Base-by-base conservation (phyloP, 768 basidiomycete species). In the Pleurotus pulmonarius region DNA sequence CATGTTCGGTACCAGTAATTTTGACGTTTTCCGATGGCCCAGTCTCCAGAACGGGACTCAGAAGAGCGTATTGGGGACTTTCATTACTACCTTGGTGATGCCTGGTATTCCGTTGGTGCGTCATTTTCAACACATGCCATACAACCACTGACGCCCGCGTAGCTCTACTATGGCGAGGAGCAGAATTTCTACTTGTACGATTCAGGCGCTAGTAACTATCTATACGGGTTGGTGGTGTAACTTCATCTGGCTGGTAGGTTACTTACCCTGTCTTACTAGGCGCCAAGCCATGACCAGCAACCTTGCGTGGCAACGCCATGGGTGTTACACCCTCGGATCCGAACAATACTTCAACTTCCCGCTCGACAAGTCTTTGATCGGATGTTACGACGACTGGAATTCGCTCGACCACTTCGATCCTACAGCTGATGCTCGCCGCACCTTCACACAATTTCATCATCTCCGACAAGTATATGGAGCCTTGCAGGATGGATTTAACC, bases 1-100 rank as follows among this genome's bases (percentile, higher is more conserved):
- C 71, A 85, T 94, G 88, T 94, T 79, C 65, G 94, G 94, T 40
- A 86, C 87, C n/a, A 90, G 88, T 66, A 95, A 96, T 67, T 95
- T 95, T 74, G 94, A 96, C 76, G 83, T 97, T 8, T 97, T 89
- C 79, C 82, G 94, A 56, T 97, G 94, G 94, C 92, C 92, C 3
- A 86, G 88, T 71, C 68, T 97, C 63, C 83, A 88, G 64, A 90
- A 92, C 64, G 94, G 94, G 16, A 88, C 87, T 1, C 83, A 90
- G 63, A 81, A 80, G 62, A 87, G 88, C 57, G 87, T 80, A 12
- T 69, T 95, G 51, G 94, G 80, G 0, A 83, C 87, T 9, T 96
- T 95, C 66, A 79, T 96, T 62, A 83, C 86, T 34, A 79, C 82
- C 25, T 64, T 96, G 61, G 75, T 94, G 24, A 87, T 94, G 87